A percentile compares a stretch with the other conserved stretches of the same genome.
Evolutionary conservation across 176 grass and related monocot species (phyloP).

Genomic region (Bonia amplexicaulis): DNA sequence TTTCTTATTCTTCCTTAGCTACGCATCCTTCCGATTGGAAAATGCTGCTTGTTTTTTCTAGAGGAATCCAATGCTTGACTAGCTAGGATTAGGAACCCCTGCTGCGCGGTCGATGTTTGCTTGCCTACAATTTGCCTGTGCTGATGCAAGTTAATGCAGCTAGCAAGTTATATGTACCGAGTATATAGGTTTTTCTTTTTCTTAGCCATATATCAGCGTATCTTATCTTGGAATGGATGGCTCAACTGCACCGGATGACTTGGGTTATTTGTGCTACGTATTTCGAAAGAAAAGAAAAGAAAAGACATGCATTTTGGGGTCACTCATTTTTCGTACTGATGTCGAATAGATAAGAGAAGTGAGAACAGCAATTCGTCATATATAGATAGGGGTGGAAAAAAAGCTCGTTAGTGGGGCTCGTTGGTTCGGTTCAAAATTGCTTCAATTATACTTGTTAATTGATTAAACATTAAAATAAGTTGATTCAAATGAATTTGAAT

Average conservation of each 20-base stretch:
- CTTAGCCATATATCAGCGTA: not conserved
- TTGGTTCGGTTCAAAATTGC: too few relatives aligned
- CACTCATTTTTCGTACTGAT: not conserved
- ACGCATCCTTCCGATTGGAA: not conserved
- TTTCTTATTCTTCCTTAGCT: not conserved
- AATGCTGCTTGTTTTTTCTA: not conserved
- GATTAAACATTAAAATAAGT: too few relatives aligned
- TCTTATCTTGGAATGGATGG: conserved; percentile 16
- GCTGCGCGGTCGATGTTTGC: conserved; percentile 8
- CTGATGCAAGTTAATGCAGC: not conserved
- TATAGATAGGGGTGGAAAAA: too few relatives aligned
- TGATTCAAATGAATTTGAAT: too few relatives aligned
- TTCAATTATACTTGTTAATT: too few relatives aligned
- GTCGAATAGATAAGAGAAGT: not conserved
- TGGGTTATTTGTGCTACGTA: not conserved
- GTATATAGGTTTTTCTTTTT: not conserved
- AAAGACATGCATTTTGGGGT: not conserved
- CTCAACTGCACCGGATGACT: not conserved
- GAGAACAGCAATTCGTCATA: not conserved
- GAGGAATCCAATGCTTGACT: conserved; percentile 37
- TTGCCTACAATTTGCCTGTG: not conserved
- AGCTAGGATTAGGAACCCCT: not conserved
- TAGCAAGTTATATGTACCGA: not conserved
- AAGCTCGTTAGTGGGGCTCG: too few relatives aligned
- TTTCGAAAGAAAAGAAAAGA: not conserved